Conservation (phyloP, 805 yeast species). For the Kazachstania bromeliacearum region DNA sequence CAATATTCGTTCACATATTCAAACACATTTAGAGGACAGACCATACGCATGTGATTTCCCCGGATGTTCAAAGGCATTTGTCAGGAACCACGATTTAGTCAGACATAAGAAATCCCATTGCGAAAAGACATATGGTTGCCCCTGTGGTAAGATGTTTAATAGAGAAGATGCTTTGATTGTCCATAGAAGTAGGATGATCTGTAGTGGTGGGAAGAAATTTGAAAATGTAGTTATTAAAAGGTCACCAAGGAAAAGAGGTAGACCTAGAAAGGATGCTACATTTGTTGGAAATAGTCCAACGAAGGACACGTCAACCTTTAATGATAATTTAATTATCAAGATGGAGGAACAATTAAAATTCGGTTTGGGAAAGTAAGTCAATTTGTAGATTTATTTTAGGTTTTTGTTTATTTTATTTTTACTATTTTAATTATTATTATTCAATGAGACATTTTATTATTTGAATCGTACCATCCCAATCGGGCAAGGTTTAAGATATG, state of each 20-base stretch:
- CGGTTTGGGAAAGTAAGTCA: too few relatives aligned
- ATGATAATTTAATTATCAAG: too few relatives aligned
- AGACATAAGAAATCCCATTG: constrained; percentile 85
- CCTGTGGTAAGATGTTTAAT: constrained; percentile 90
- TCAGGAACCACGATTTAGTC: constrained; percentile 87
- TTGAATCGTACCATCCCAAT: too few relatives aligned
- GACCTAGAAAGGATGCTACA: constrained; percentile 16
- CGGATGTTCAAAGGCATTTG: constrained; percentile 76
- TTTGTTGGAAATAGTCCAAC: too few relatives aligned
- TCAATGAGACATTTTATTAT: too few relatives aligned
- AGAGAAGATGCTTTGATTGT: constrained; percentile 81
- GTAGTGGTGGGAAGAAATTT: constrained; percentile 53
- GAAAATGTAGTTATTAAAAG: constrained; percentile 23
- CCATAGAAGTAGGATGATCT: constrained; percentile 71
- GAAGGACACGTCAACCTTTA: too few relatives aligned
- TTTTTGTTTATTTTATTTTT: too few relatives aligned
- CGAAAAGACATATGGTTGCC: constrained; percentile 63
- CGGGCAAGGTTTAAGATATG: too few relatives aligned
- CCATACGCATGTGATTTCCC: constrained; percentile 67
- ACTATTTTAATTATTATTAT: too few relatives aligned
- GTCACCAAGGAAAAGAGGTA: constrained; percentile 25
- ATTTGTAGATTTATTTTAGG: too few relatives aligned
- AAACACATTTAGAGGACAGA: constrained; percentile 89
- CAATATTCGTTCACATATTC: constrained; percentile 90
- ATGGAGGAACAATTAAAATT: too few relatives aligned